Conservation (phyloP, 768 basidiomycete genomes). For the Suillus decipiens region DNA sequence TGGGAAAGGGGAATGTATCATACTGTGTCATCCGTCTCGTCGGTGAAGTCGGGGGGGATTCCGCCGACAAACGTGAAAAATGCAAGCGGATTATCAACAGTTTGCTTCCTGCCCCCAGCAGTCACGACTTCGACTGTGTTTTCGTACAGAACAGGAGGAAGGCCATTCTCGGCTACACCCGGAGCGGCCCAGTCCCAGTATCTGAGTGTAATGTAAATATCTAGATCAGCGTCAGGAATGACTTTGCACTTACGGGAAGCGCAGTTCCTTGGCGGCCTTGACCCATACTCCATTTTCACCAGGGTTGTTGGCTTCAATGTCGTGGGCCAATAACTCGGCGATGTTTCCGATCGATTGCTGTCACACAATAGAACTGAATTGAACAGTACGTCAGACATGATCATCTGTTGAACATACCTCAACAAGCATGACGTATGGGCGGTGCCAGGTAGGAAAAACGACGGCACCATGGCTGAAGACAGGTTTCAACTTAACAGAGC, state of each 20-base stretch:
- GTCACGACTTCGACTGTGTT: slow-evolving; percentile 16
- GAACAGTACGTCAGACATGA: neutral
- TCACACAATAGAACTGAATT: neutral
- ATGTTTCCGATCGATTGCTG: slow-evolving; percentile 32
- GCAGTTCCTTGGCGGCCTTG: slow-evolving; percentile 22
- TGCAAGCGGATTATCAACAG: slow-evolving; percentile 22
- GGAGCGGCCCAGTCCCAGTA: slow-evolving; percentile 34
- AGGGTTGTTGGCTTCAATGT: slow-evolving; percentile 25
- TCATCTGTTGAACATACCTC: slow-evolving; percentile 18
- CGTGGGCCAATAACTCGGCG: slow-evolving; percentile 24
- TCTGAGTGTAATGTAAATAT: slow-evolving; percentile 11
- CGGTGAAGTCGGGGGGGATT: slow-evolving; percentile 23
- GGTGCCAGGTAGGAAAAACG: slow-evolving; percentile 29
- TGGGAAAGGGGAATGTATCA: neutral
- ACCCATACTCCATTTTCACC: slow-evolving; percentile 23
- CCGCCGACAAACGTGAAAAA: slow-evolving; percentile 17
- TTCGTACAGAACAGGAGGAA: slow-evolving; percentile 23
- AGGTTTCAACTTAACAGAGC: neutral
- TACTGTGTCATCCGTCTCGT: slow-evolving; percentile 14
- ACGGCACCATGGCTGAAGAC: slow-evolving; percentile 22
- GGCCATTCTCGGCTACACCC: slow-evolving; percentile 18
- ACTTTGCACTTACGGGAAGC: slow-evolving; percentile 27
- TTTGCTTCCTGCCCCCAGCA: slow-evolving; percentile 9
- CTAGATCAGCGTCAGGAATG: neutral
- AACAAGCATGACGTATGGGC: slow-evolving; percentile 30